Percentiles rank a stretch among this genome's conserved stretches.
phyloP scores from a whole-genome alignment of 176 grass and related monocot species.

The Puya raimondii region DNA sequence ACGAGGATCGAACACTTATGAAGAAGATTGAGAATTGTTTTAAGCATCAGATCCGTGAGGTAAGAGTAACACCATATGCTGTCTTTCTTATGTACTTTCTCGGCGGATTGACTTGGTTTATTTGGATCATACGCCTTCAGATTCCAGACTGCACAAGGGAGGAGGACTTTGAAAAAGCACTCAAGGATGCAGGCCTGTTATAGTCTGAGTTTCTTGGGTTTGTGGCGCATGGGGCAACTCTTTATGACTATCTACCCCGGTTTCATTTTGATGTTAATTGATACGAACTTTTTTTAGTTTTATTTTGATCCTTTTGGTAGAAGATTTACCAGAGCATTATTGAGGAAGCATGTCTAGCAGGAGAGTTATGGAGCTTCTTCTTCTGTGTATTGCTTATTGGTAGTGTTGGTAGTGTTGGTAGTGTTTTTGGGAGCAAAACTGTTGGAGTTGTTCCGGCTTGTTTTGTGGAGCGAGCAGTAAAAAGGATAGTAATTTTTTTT shows the following conservation, averaged over 20 bases:
- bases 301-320: neutral
- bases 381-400: neutral
- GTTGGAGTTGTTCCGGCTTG: too few relatives aligned
- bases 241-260: neutral
- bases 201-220: neutral
- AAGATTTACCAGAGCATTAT: neutral
- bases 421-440: neutral
- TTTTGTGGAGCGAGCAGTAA: too few relatives aligned
- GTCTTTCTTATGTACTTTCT: neutral
- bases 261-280: neutral
- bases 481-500: too few relatives aligned
- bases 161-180: slow-evolving; percentile 73
- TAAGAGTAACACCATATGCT: neutral
- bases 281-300: neutral
- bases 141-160: slow-evolving; percentile 62
- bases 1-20: too few relatives aligned
- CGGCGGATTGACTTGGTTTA: neutral
- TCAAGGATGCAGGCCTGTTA: slow-evolving; percentile 81
- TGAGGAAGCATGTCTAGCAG: neutral
- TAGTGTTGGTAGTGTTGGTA: too few relatives aligned
- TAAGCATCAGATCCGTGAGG: slow-evolving; percentile 52
- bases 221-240: neutral
- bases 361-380: neutral
- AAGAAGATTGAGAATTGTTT: slow-evolving; percentile 83
- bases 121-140: slow-evolving; percentile 18